Base-by-base conservation (phyloP, 768 basidiomycete species). In the Leccinum incarnatum region DNA sequence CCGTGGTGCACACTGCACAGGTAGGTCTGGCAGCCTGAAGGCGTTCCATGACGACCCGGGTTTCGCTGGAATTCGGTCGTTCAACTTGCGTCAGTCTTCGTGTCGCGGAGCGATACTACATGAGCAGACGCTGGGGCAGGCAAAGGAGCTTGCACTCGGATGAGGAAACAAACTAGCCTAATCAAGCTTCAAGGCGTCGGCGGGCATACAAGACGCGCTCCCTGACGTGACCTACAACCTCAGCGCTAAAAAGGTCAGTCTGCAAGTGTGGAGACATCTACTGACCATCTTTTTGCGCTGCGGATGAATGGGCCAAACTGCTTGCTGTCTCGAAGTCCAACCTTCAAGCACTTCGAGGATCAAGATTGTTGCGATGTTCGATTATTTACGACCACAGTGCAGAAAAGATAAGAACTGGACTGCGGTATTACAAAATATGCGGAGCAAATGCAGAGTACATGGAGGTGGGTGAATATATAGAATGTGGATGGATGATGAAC, bases 381-480 rank as follows among this genome's bases (percentile, higher is more conserved):
- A 52, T 57, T 42, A 67, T 30, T 53, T 60, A 48, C 12, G 27
- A 21, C 25, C 48, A 48, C 11, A 19, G 49, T 50, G 55, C 48
- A 37, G 34, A 23, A 15, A 47, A 23, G 14, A 47, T 47, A 23
- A 15, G 46, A 23, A 23, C 21, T 47, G 46, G 23, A 51, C 51
- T 30, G 54, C 32, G 51, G 37, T 36, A 59, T 30, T 49, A 60
- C 46, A 54, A 40, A 57, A 67, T 50, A 59, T 58, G 56, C 37
- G 58, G 56, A 17, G 58, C 12, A 50, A 46, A 48, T 23, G 47
- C 36, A 10, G 17, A 50, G 54, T 29, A 9, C 25, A 46, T 51
- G 48, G 51, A 42, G 42, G 42, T 29, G 21, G 54, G 56, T 19
- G 8, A 56, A 65, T 67, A 65, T 59, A 59, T 67, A 60, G 11